These are phyloP conservation scores for Trametes coccinea DNA, from an alignment of 768 basidiomycete species.

Conservation along the genomic window DNA sequence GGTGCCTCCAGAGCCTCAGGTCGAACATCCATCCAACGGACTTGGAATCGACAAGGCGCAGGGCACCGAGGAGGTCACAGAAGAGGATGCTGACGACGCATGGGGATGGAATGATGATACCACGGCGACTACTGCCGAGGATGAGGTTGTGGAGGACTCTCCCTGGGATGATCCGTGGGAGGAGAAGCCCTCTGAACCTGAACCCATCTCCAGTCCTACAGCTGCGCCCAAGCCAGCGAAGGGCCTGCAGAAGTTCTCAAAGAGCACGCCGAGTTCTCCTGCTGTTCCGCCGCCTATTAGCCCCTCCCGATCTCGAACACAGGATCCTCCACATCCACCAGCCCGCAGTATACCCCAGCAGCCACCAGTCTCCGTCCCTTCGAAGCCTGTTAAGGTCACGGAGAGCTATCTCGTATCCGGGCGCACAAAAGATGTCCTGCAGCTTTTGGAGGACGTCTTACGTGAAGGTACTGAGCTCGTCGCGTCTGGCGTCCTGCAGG, in stretches of 20 bases:
- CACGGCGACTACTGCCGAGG: slow-evolving; percentile 31
- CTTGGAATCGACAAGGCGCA: slow-evolving; percentile 34
- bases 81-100: slow-evolving; percentile 38
- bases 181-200: slow-evolving; percentile 19
- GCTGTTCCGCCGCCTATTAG: slow-evolving; percentile 15
- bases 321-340: slow-evolving; percentile 20
- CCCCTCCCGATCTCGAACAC: slow-evolving; percentile 4
- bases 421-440: slow-evolving; percentile 53
- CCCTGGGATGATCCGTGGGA: slow-evolving; percentile 60
- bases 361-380: slow-evolving; percentile 2
- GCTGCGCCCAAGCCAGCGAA: slow-evolving; percentile 52
- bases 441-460: slow-evolving; percentile 60
- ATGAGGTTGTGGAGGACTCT: slow-evolving; percentile 49
- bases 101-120: slow-evolving; percentile 79
- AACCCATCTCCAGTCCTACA: slow-evolving; percentile 28
- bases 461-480: slow-evolving; percentile 67
- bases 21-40: slow-evolving; percentile 7
- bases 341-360: slow-evolving; percentile 19
- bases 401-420: slow-evolving; percentile 65
- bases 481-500: slow-evolving; percentile 53
- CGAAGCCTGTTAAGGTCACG: slow-evolving; percentile 29
- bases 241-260: slow-evolving; percentile 59
- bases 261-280: slow-evolving; percentile 35
- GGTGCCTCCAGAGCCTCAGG: slow-evolving; percentile 4
- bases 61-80: slow-evolving; percentile 32